Evolutionary conservation across 2,329 filamentous ascomycete species (phyloP).

Genomic region (Beauveria asiatica): DNA sequence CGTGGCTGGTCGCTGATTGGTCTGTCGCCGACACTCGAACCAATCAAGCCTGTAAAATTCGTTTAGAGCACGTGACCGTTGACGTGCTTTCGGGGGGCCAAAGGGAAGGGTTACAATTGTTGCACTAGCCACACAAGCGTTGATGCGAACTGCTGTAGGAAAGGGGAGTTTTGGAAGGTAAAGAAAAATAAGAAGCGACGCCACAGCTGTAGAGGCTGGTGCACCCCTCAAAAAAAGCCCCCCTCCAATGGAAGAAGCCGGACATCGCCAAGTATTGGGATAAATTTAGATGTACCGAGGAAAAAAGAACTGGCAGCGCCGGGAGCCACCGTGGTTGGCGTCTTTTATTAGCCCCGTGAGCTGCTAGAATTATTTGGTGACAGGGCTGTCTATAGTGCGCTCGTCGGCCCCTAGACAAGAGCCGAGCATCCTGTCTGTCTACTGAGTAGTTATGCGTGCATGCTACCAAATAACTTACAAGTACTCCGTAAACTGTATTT

Average conservation of each 20-base stretch:
- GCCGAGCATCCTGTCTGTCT: no score
- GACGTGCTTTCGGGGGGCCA: neutral
- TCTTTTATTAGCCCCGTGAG: neutral
- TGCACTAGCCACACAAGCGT: neutral
- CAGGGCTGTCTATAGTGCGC: neutral
- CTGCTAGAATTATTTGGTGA: neutral
- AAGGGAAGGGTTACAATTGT: no score
- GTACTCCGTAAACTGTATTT: no score
- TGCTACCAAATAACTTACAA: no score
- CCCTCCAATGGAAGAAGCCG: no score
- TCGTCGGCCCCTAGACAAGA: neutral
- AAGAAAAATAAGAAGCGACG: neutral
- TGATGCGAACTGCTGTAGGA: conserved; percentile 7
- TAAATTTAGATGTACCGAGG: no score
- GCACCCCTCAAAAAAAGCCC: no score
- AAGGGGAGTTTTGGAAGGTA: neutral
- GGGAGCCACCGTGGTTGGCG: neutral
- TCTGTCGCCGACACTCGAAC: neutral
- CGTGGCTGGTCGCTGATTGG: no score
- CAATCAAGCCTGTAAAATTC: neutral
- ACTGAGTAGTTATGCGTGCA: no score
- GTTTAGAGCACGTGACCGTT: conserved; percentile 3
- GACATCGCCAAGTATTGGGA: no score
- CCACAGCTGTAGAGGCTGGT: neutral
- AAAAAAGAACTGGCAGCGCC: neutral